These are phyloP conservation scores for Vitis amurensis DNA, from an alignment of 164 flowering plant species.

Conservation along the genomic window DNA sequence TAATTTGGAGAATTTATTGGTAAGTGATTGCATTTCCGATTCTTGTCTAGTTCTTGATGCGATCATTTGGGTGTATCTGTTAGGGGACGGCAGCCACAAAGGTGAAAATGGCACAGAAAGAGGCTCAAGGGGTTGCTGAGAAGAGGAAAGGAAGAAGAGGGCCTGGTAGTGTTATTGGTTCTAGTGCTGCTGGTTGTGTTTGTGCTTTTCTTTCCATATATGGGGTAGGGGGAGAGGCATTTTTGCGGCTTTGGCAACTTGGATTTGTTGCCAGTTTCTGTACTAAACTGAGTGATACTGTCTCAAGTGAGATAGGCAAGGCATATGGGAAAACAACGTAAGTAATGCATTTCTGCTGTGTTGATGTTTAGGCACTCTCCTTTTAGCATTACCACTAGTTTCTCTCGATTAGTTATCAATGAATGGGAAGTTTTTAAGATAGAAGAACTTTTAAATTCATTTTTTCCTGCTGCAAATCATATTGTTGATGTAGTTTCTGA, in stretches of 20 bases:
- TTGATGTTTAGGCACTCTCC: too few relatives aligned
- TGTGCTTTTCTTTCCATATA: constrained; percentile 80
- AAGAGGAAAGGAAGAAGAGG: constrained; percentile 95
- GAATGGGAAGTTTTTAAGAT: too few relatives aligned
- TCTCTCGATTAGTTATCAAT: too few relatives aligned
- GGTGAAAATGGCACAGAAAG: constrained; percentile 93
- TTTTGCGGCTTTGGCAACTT: constrained; percentile 64
- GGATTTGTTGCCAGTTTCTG: constrained; percentile 97
- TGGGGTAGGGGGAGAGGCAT: constrained; percentile 64
- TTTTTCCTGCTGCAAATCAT: too few relatives aligned
- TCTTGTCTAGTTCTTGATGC: constrained; percentile 2
- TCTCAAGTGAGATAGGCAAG: constrained; percentile 97
- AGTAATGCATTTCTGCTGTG: constrained; percentile 16
- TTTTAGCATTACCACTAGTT: too few relatives aligned
- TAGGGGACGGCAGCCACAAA: constrained; percentile 95
- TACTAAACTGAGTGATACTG: constrained; percentile 94
- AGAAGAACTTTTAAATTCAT: too few relatives aligned
- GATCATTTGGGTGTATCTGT: constrained; percentile 8
- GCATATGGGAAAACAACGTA: constrained; percentile 92
- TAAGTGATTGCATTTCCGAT: background rate
- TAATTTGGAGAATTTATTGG: background rate
- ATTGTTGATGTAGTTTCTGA: too few relatives aligned
- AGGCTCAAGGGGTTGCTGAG: constrained; percentile 96
- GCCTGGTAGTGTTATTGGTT: constrained; percentile 96
- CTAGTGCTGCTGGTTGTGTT: constrained; percentile 98